Conservation (phyloP, 1,139 yeast genomes). For the Wickerhamomyces sp. region DNA sequence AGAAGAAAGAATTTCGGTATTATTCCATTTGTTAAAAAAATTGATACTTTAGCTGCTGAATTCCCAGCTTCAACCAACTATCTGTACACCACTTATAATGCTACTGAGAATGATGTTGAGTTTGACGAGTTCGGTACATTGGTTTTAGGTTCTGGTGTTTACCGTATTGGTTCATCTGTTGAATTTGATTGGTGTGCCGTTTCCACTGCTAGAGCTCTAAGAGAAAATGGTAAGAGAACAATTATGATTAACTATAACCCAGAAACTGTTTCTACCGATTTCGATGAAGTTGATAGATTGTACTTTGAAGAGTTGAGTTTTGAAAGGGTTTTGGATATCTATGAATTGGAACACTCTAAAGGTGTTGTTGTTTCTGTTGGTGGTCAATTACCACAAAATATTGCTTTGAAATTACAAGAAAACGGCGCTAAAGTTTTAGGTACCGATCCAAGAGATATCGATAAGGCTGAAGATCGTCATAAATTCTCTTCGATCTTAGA, state of each 20-base stretch:
- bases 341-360: slow-evolving; percentile 82
- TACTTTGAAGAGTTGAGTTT: slow-evolving; percentile 93
- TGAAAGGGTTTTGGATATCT: slow-evolving; percentile 96
- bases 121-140: slow-evolving; percentile 89
- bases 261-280: slow-evolving; percentile 97
- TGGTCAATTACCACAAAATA: slow-evolving; percentile 96
- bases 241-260: slow-evolving; percentile 98
- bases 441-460: slow-evolving; percentile 92
- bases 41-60: slow-evolving; percentile 97
- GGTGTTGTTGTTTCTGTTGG: slow-evolving; percentile 97
- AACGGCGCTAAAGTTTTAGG: slow-evolving; percentile 88
- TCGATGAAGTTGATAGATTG: slow-evolving; percentile 95
- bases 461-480: slow-evolving; percentile 97
- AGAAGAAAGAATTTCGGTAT: slow-evolving; percentile 75
- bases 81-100: slow-evolving; percentile 93
- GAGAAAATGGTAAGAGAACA: slow-evolving; percentile 84
- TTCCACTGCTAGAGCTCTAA: slow-evolving; percentile 88
- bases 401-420: slow-evolving; percentile 79
- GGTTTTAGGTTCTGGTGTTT: slow-evolving; percentile 97
- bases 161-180: slow-evolving; percentile 97
- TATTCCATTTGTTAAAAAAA: slow-evolving; percentile 91
- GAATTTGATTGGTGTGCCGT: slow-evolving; percentile 99
- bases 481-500: slow-evolving; percentile 94
- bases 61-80: slow-evolving; percentile 97
- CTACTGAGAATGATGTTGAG: slow-evolving; percentile 75